Evolutionary conservation across 78 protist genomes (phyloP).

Genomic region (Diacronema lutheri): DNA sequence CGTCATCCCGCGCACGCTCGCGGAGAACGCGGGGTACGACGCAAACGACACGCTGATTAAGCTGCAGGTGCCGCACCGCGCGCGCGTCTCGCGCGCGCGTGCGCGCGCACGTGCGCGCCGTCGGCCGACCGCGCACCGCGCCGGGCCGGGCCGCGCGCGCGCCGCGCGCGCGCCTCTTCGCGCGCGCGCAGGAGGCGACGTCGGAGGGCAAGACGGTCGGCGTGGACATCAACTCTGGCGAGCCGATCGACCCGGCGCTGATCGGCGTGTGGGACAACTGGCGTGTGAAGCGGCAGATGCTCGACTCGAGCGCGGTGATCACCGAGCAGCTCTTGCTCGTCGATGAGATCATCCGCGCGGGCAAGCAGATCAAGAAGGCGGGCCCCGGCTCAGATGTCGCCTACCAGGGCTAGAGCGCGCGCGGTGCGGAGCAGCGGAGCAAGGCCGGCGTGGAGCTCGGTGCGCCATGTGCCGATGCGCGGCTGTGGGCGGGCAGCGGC

Average conservation of each 20-base stretch:
- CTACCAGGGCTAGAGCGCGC: too few relatives aligned
- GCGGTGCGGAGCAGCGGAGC: too few relatives aligned
- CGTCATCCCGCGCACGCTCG: constrained; percentile 95
- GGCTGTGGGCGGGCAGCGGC: too few relatives aligned
- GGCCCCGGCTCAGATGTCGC: too few relatives aligned
- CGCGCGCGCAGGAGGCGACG: not conserved
- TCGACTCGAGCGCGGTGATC: constrained; percentile 64
- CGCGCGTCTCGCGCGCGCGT: not conserved
- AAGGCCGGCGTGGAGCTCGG: too few relatives aligned
- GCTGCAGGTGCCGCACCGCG: constrained; percentile 49
- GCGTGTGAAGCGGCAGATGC: constrained; percentile 90
- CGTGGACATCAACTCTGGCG: constrained; percentile 91
- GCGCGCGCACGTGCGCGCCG: too few relatives aligned
- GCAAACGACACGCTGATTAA: constrained; percentile 82
- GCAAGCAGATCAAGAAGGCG: constrained; percentile 37
- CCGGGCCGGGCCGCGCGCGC: not conserved
- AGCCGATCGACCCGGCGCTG: constrained; percentile 78
- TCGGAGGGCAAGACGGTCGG: constrained; percentile 60
- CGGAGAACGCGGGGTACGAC: constrained; percentile 94
- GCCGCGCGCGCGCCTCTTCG: not conserved
- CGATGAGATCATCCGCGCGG: constrained; percentile 98
- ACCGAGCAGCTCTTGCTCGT: constrained; percentile 92
- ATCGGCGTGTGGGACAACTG: constrained; percentile 96
- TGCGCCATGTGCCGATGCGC: too few relatives aligned
- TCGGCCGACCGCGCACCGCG: too few relatives aligned